Evolutionary conservation across 768 basidiomycete genomes (phyloP).

Genomic region (Gymnopilus dilepis): DNA sequence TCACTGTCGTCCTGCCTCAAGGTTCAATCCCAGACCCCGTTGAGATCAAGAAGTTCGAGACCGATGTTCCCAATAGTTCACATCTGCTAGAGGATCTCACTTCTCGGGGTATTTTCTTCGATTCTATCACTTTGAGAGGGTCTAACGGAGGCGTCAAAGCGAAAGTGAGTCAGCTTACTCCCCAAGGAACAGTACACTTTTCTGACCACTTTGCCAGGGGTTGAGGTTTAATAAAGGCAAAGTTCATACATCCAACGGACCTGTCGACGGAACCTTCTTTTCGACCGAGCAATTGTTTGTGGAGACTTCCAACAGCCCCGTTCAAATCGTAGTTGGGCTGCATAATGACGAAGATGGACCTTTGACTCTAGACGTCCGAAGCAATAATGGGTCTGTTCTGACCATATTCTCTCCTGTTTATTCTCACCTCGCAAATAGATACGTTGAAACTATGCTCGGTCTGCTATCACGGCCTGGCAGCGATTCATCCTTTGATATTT

Average conservation of each 20-base stretch:
- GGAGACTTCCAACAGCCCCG: conserved; percentile 46
- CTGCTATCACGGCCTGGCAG: conserved; percentile 1
- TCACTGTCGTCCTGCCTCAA: conserved; percentile 21
- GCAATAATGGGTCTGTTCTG: conserved; percentile 7
- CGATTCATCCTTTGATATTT: conserved; percentile 38
- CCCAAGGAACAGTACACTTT: background rate
- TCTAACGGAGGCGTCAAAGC: conserved; percentile 39
- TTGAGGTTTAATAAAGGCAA: conserved; percentile 33
- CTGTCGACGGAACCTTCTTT: conserved; percentile 52
- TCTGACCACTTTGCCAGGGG: conserved; percentile 27
- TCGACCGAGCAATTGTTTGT: conserved; percentile 34
- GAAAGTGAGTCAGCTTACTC: conserved; percentile 34
- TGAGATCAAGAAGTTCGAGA: conserved; percentile 47
- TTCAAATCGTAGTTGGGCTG: conserved; percentile 46
- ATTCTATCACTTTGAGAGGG: conserved; percentile 40
- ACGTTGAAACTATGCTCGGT: conserved; percentile 19
- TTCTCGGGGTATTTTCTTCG: conserved; percentile 48
- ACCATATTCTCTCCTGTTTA: background rate
- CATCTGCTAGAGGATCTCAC: conserved; percentile 44
- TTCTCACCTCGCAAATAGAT: conserved; percentile 5
- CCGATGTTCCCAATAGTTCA: conserved; percentile 45
- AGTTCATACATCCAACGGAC: conserved; percentile 46
- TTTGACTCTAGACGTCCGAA: background rate
- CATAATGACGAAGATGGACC: conserved; percentile 30
- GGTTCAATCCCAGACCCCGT: conserved; percentile 23